Base-by-base conservation (phyloP, 306 rosid genomes). In the Castanea sativa region DNA sequence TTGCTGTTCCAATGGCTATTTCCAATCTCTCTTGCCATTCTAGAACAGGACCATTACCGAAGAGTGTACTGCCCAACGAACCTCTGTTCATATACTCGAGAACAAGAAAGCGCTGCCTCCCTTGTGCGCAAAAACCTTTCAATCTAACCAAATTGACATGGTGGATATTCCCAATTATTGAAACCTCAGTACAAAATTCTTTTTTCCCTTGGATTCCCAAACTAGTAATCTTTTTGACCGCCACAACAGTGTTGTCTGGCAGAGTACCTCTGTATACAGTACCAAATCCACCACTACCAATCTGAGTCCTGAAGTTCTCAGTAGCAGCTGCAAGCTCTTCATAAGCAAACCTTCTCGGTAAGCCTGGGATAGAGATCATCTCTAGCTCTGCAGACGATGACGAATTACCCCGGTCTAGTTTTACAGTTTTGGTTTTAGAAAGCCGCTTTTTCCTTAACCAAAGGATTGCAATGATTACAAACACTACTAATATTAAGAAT, bases 11-110 rank as follows among this genome's bases (percentile, higher is more conserved):
- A 21, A 94, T 86, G 0, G 99, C 97, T 80, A 94, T 92, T 15
- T 91, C 89, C 55, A 80, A 68, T 73, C 97, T 87, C 88, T 94
- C 99, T 78, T 85, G 91, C 99, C 99, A 94, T 77, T 92, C 97
- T 53, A 94, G 79, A 63, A 83, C 95, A 0, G 95, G 99, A 63
- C 90, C 97, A 77, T 75, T 57, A 3, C 97, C 93, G 32, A 92
- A 94, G 84, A 94, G 91, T 76, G 84, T 83, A 1, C 91, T 85
- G 73, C 91, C 99, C 49, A 94, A 80, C 27, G 99, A 94, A 33
- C 99, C 90, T 18, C 95, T 97, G 49, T 90, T 91, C 99, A 94
- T 94, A 70, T 91, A 94, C 87, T 92, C 97, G 32, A 91, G 93
- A 16, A 92, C 93, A 83, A 92, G 78, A 68, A 94, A 73, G 9